Conservation (phyloP, 768 basidiomycete genomes). For the Crassisporium funariophilum region DNA sequence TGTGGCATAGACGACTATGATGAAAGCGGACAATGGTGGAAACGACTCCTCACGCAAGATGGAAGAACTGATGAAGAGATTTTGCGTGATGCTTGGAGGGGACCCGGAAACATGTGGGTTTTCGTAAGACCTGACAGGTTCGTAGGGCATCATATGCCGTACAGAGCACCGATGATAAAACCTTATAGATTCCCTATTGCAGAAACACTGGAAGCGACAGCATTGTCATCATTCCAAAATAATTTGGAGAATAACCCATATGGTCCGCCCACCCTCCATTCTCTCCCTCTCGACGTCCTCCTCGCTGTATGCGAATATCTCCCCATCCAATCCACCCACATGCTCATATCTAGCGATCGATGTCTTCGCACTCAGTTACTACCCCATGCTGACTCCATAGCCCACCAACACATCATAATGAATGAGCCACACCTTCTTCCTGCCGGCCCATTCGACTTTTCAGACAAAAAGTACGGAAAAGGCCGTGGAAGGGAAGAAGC, state of each 20-base stretch:
- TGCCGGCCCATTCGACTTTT: background rate
- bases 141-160: too few species aligned
- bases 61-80: background rate
- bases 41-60: background rate
- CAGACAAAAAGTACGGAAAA: background rate
- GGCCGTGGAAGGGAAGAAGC: background rate
- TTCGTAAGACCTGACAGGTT: background rate
- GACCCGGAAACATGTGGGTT: background rate
- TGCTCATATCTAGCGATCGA: background rate
- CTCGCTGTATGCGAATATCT: background rate
- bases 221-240: background rate
- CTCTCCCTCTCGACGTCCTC: background rate
- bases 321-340: background rate
- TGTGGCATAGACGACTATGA: background rate
- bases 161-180: background rate
- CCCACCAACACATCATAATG: background rate
- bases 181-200: background rate
- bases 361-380: background rate
- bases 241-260: background rate
- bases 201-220: background rate
- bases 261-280: too few species aligned
- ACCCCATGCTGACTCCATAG: background rate
- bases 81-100: background rate
- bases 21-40: background rate
- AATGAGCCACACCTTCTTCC: background rate